Base-by-base conservation (phyloP, 2,329 filamentous ascomycete genomes). In the Septoria linicola region DNA sequence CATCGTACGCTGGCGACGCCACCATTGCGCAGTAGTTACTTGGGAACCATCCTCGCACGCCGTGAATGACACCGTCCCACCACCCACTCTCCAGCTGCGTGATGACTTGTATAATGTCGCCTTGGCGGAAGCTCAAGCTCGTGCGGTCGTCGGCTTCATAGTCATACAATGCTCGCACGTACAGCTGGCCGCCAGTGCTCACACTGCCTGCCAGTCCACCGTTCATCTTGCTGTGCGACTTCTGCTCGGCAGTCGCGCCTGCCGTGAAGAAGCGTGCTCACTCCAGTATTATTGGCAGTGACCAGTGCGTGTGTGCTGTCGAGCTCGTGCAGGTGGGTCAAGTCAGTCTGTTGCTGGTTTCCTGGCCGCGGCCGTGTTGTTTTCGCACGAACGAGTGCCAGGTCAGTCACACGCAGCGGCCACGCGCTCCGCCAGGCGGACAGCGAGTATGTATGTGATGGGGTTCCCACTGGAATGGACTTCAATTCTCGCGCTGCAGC, bases 51-150 rank as follows among this genome's bases (percentile, higher is more conserved):
- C 93, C 93, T 68, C 93, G 85, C 62, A 96, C 88, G 53, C 91
- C 89, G 66, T 96, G 93, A 69, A 99, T 96, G 49, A 99, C 89
- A 41, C 93, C 93, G 74, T 99, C 93, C 93, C 93, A 99, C 93
- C 93, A 99, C 50, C 93, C 93, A 66, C 91, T 97, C 72, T 99
- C 93, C 51, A 97, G 80, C 73, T 96, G 92, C 46, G 93, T 99
- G 64, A 99, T 92, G 63, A 99, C 93, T 74, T 97, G 92, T 65
- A 99, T 99, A 61, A 97, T 84, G 73, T 99, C 93, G 66, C 93
- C 93, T 70, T 95, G 88, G 64, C 89, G 89, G 72, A 99, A 99
- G 73, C 91, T 97, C 68, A 99, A 76, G 74, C 91, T 96, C 41
- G 92, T 97, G 64, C 89, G 85, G 73, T 99, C 93, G 74, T 99